These are phyloP conservation scores for Fusarium palustre DNA, from an alignment of 2,329 filamentous ascomycete species.

Conservation along the genomic window DNA sequence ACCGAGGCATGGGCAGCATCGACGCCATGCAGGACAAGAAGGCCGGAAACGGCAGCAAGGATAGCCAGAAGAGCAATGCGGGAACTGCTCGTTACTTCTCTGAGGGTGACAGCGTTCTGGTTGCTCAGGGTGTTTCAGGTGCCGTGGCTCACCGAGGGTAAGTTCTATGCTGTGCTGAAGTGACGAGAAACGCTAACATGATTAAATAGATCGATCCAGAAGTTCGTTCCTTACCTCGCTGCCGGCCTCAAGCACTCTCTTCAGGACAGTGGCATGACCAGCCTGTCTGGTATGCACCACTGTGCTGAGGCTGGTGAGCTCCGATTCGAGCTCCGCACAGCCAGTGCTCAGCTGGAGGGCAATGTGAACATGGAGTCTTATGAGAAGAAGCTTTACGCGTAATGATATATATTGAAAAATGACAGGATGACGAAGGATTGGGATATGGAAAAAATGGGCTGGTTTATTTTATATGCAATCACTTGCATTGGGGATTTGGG, in stretches of 20 bases:
- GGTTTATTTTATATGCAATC: conserved; percentile 35
- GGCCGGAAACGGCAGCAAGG: conserved; percentile 78
- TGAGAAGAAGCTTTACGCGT: conserved; percentile 99
- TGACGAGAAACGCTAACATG: conserved; percentile 48
- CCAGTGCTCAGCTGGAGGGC: conserved; percentile 94
- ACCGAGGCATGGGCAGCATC: conserved; percentile 98
- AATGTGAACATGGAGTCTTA: conserved; percentile 99
- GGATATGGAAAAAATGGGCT: conserved; percentile 29
- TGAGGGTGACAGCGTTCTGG: conserved; percentile 92
- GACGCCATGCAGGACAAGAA: conserved; percentile 99
- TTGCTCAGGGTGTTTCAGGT: conserved; percentile 96
- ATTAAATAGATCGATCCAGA: conserved; percentile 77
- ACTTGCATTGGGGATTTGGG: conserved; percentile 37
- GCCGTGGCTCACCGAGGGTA: conserved; percentile 80
- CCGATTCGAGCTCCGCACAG: conserved; percentile 93
- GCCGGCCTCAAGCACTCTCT: conserved; percentile 97
- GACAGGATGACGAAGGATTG: conserved; percentile 29
- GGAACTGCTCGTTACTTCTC: conserved; percentile 99
- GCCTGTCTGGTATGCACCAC: conserved; percentile 79
- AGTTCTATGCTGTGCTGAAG: conserved; percentile 41
- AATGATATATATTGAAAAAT: conserved; percentile 51
- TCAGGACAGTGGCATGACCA: conserved; percentile 92
- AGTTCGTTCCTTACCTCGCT: conserved; percentile 95
- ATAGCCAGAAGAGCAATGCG: conserved; percentile 85
- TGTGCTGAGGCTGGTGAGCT: conserved; percentile 79